Evolutionary conservation across 495 filamentous ascomycete species (phyloP), one percentile per base, ranked within the genome.

Genomic region (Darksidea phi): DNA sequence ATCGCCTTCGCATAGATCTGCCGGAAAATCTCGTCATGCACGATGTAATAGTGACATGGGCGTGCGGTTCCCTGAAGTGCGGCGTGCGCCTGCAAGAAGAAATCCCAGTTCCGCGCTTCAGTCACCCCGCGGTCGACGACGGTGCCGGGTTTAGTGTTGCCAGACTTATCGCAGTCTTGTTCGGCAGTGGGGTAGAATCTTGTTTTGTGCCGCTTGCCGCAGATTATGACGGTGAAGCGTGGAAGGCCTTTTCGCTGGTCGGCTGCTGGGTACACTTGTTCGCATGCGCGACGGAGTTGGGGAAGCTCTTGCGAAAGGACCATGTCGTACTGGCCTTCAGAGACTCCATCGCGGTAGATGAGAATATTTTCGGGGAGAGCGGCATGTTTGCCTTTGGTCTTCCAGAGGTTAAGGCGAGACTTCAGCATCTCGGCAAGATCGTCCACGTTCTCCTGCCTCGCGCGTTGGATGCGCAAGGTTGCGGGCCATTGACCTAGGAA

Each of bases 281-380:
- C 37, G 73, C 88, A 93, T 6, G 88, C 89, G 2, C 79, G 48
- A 25, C 78, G 61, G 48, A 95, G 76, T 2, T 74, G 71, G 0
- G 80, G 79, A 0, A 88, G 74, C 66, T 88, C 85, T 28, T 75
- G 52, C 0, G 72, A 54, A 15, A 86, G 66, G 2, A 93, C 84
- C 13, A 65, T 74, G 12, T 78, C 62, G 71, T 90, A 95, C 68
- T 95, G 88, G 7, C 88, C 84, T 68, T 97, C 93, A 0, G 87
- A 90, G 2, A 97, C 89, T 28, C 92, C 92, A 71, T 96, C 92
- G 43, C 92, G 86, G 77, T 91, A 96, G 43, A 96, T 79, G 57
- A 97, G 70, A 57, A 97, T 88, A 51, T 87, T 87, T 41, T 84
- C 75, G 0, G 92, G 92, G 0, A 84, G 72, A 2, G 68, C 66